Conservation (phyloP, 2,329 filamentous ascomycete genomes). For the Trichoderma endophyticum region DNA sequence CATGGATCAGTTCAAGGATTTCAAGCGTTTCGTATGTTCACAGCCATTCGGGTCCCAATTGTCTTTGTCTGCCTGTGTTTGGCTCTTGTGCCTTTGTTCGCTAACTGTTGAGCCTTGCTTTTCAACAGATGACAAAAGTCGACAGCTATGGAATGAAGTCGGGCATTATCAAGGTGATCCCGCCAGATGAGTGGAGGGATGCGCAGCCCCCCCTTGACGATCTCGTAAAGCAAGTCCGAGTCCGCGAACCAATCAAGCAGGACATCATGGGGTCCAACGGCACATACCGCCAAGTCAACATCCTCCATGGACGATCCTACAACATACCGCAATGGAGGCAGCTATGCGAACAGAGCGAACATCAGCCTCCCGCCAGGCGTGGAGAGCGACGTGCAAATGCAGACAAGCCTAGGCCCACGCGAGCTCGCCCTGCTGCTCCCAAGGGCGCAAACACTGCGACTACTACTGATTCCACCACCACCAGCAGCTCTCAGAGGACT, state of each 20-base stretch:
- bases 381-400: constrained; percentile 71
- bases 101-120: constrained; percentile 28
- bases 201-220: constrained; percentile 76
- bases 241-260: constrained; percentile 96
- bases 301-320: constrained; percentile 92
- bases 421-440: constrained; percentile 37
- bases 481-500: constrained; percentile 33
- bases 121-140: constrained; percentile 67
- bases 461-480: constrained; percentile 19
- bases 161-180: constrained; percentile 93
- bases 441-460: constrained; percentile 32
- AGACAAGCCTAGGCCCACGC: constrained; percentile 47
- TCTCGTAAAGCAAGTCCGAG: constrained; percentile 83
- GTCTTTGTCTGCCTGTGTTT: background rate
- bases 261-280: constrained; percentile 96
- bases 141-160: constrained; percentile 96
- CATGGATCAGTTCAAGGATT: constrained; percentile 92
- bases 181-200: constrained; percentile 89
- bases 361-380: constrained; percentile 88
- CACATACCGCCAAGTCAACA: constrained; percentile 94
- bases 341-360: constrained; percentile 89
- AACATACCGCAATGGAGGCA: constrained; percentile 95
- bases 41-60: background rate
- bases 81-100: background rate
- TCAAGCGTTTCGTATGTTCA: constrained; percentile 75